These are phyloP conservation scores for Sungouiozyma ichnusensis DNA, from an alignment of 805 yeast genomes.

Conservation along the genomic window DNA sequence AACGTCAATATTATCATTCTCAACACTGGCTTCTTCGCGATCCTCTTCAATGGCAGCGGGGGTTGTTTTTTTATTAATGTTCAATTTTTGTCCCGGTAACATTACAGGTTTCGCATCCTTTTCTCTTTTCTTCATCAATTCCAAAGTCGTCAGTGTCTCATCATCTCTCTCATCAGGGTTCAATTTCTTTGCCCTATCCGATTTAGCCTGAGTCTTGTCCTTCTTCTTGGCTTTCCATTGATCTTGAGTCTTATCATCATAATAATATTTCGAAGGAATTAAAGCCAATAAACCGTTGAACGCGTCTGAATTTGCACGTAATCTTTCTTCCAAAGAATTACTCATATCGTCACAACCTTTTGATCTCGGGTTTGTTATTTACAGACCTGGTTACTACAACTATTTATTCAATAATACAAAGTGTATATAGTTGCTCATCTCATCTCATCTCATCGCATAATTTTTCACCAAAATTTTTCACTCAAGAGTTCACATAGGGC, in stretches of 20 bases:
- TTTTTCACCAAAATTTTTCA: conserved; percentile 4
- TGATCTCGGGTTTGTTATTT: too few species aligned
- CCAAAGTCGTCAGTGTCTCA: conserved; percentile 46
- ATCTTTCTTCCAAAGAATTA: conserved; percentile 60
- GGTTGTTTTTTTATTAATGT: conserved; percentile 7
- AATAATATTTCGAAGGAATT: conserved; percentile 90
- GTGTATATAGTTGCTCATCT: too few species aligned
- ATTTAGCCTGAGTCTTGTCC: conserved; percentile 50
- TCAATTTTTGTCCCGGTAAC: conserved; percentile 29
- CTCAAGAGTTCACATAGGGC: neutral
- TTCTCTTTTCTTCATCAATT: conserved; percentile 46
- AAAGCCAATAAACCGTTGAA: conserved; percentile 82
- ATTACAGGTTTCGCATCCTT: conserved; percentile 39
- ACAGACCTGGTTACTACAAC: too few species aligned
- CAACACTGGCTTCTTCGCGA: conserved; percentile 9
- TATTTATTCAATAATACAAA: too few species aligned
- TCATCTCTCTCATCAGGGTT: conserved; percentile 52
- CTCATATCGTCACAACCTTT: conserved; percentile 34
- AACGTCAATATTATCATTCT: conserved; percentile 28
- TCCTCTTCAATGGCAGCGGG: conserved; percentile 20
- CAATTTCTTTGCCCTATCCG: conserved; percentile 57
- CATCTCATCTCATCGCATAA: conserved; percentile 10
- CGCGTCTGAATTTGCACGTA: conserved; percentile 67
- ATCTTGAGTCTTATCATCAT: conserved; percentile 77
- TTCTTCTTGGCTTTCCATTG: conserved; percentile 87